A percentile compares a stretch with the other conserved stretches of the same genome.
These are phyloP conservation scores for Leccinum broughii DNA, from an alignment of 768 basidiomycete species.

Conservation along the genomic window DNA sequence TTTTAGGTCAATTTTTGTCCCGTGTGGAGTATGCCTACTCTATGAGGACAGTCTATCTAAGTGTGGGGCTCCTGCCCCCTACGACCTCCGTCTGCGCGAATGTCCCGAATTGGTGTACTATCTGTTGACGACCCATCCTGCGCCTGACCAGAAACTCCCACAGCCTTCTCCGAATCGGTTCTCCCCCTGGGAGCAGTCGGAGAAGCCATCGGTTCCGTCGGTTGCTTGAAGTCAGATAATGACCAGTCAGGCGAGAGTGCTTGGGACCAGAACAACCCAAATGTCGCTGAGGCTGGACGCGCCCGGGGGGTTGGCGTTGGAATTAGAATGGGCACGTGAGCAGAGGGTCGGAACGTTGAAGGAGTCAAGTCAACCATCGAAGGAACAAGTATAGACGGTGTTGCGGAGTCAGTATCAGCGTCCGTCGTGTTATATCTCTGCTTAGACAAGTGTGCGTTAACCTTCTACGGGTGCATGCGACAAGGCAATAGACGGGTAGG, in stretches of 20 bases:
- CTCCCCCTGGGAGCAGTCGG: background rate
- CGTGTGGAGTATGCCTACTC: too few species aligned
- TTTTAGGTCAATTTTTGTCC: too few species aligned
- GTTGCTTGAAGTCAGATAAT: background rate
- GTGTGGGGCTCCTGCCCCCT: too few species aligned
- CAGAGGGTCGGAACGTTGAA: background rate
- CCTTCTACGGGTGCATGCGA: background rate
- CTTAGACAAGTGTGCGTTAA: conserved; percentile 1
- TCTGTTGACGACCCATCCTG: background rate
- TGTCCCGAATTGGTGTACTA: too few species aligned
- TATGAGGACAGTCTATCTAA: too few species aligned
- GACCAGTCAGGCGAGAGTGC: conserved; percentile 6
- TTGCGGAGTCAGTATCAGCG: background rate
- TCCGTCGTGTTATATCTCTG: background rate
- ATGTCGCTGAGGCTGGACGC: background rate
- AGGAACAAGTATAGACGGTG: background rate
- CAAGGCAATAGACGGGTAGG: too few species aligned
- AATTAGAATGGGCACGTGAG: conserved; percentile 2
- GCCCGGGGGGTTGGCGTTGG: conserved; percentile 3
- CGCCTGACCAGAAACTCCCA: background rate
- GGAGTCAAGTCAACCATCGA: conserved; percentile 3
- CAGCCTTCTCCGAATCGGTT: background rate
- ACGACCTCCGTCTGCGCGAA: too few species aligned
- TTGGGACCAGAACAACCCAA: background rate
- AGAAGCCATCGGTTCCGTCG: conserved; percentile 6